These are phyloP conservation scores for Rhododendron kiyosumense DNA, from an alignment of 148 eudicot species.

Conservation along the genomic window DNA sequence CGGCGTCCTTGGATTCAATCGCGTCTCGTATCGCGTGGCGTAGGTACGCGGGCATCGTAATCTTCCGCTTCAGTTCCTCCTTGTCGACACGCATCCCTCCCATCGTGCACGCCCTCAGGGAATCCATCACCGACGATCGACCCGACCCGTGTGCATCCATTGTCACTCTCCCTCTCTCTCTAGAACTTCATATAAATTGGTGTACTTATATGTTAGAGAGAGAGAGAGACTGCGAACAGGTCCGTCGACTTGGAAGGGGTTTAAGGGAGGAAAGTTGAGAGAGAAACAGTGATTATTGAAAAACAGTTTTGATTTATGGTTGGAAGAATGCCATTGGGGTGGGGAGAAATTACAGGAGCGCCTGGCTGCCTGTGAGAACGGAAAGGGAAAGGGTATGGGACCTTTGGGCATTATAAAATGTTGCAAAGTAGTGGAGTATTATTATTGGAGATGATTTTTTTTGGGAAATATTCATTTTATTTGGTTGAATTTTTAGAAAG, in stretches of 20 bases:
- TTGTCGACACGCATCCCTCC: slow-evolving; percentile 43
- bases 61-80: slow-evolving; percentile 40
- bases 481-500: no score
- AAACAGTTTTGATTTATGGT: neutral
- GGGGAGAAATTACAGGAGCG: neutral
- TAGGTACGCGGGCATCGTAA: slow-evolving; percentile 61
- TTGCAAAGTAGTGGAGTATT: no score
- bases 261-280: neutral
- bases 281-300: neutral
- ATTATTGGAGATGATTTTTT: no score
- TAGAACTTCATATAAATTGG: neutral
- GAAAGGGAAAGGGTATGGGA: neutral
- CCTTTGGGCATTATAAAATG: neutral
- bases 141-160: slow-evolving; percentile 30
- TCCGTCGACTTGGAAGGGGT: neutral
- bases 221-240: neutral
- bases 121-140: slow-evolving; percentile 64
- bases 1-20: slow-evolving; percentile 33
- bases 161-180: neutral
- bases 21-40: slow-evolving; percentile 57
- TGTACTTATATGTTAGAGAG: neutral
- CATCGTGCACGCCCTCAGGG: slow-evolving; percentile 50
- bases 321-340: neutral
- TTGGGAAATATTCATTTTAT: no score
- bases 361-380: neutral